Conservation (phyloP, 176 grass and related monocot genomes). For the Thalia dealbata region DNA sequence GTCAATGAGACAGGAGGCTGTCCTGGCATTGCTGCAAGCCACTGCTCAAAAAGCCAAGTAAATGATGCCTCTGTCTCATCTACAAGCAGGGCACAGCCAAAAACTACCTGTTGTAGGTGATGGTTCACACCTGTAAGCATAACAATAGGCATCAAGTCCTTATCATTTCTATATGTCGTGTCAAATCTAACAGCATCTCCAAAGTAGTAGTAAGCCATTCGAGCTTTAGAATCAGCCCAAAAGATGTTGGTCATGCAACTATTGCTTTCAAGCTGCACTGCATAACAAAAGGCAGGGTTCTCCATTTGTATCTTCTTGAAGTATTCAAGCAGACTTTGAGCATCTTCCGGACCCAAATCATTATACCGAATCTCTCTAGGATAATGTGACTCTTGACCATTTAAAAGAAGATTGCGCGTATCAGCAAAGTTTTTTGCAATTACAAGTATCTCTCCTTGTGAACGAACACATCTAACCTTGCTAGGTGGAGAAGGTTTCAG, state of each 20-base stretch:
- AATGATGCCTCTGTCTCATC: slow-evolving; percentile 82
- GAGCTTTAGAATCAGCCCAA: slow-evolving; percentile 74
- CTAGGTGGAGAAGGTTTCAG: slow-evolving; percentile 42
- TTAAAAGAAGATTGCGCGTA: slow-evolving; percentile 81
- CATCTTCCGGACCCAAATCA: slow-evolving; percentile 74
- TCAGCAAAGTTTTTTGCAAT: slow-evolving; percentile 94
- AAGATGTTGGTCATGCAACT: slow-evolving; percentile 56
- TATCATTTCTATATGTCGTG: slow-evolving; percentile 48
- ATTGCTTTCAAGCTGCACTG: slow-evolving; percentile 57
- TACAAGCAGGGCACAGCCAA: slow-evolving; percentile 77
- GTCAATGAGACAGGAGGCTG: slow-evolving; percentile 56
- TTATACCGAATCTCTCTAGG: slow-evolving; percentile 59
- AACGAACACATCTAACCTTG: slow-evolving; percentile 80
- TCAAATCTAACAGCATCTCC: slow-evolving; percentile 73
- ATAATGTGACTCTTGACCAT: slow-evolving; percentile 40
- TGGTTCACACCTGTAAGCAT: slow-evolving; percentile 85
- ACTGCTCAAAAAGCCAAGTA: slow-evolving; percentile 82
- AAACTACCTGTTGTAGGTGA: slow-evolving; percentile 72
- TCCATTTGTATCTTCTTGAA: slow-evolving; percentile 48
- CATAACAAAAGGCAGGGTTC: slow-evolving; percentile 75
- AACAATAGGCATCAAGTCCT: slow-evolving; percentile 69
- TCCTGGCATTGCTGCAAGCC: slow-evolving; percentile 77
- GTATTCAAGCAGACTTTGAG: slow-evolving; percentile 67
- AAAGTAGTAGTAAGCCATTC: slow-evolving; percentile 86
- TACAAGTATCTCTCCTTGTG: slow-evolving; percentile 80